Conservation (phyloP, 805 yeast species). For the Saturnispora zaruensis region DNA sequence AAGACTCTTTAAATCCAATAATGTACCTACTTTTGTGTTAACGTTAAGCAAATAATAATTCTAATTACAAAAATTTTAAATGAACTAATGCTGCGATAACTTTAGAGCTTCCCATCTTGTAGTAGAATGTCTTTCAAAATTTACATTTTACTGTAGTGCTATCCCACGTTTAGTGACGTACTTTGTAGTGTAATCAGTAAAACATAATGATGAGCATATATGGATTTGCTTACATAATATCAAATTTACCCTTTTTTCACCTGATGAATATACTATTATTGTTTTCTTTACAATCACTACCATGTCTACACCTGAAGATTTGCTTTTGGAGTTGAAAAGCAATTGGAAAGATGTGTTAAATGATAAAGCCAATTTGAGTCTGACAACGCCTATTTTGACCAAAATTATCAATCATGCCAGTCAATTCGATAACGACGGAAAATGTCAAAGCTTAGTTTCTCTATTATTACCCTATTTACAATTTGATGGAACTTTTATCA, state of each 20-base stretch:
- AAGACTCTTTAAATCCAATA: too few species aligned
- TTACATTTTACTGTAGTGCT: too few species aligned
- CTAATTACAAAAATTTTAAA: too few species aligned
- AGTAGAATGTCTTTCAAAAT: too few species aligned
- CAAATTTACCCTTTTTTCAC: background rate
- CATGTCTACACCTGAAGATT: background rate
- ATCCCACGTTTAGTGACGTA: too few species aligned
- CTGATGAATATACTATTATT: background rate
- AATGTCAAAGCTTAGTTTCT: constrained; percentile 2
- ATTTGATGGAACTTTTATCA: constrained; percentile 6
- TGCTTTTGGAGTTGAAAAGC: background rate
- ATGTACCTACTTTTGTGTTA: too few species aligned
- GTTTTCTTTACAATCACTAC: background rate
- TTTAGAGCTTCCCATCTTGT: too few species aligned
- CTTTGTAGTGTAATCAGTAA: too few species aligned
- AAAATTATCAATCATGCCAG: background rate
- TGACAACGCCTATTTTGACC: background rate
- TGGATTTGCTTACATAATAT: background rate
- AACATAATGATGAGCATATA: too few species aligned
- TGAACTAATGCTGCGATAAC: too few species aligned
- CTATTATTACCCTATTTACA: constrained; percentile 4
- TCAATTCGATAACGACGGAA: background rate
- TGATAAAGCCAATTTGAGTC: background rate
- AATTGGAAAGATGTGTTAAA: background rate
- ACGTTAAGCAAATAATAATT: too few species aligned